Evolutionary conservation across 768 basidiomycete species (phyloP), one percentile per base, ranked within the genome.

Genomic region (Dacryopinax primogenitus): DNA sequence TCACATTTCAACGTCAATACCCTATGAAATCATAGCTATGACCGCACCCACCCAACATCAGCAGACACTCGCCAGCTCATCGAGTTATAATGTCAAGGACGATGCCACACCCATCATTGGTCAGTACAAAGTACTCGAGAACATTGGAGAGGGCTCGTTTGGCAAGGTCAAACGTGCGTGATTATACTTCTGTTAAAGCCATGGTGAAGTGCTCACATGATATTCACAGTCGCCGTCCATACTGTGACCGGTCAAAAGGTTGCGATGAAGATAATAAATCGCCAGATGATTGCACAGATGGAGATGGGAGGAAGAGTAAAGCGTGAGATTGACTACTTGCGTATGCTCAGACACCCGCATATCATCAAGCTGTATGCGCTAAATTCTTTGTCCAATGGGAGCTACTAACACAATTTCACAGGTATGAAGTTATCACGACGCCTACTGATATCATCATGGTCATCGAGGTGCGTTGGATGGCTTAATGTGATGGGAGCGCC

Each of bases 361-460:
- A 97, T 99, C 75, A 89, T 97, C 81, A 98, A 98, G 77, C 82
- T 98, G 94, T 95, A 73, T 70, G 83, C 79, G 26, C 33, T 16
- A 16, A 11, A 36, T 69, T 47, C 2, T 34, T 33, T 30, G 64
- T 36, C 39, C 45, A 30, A 34, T 67, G 62, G 16, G 35, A 18
- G 21, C 61, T 70, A 44, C 51, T 21, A 41, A 64, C 39, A 62
- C 63, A 34, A 65, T 47, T 70, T 62, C 15, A 64, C 71, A 79
- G 78, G 16, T 81, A 80, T 72, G 80, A 81, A 66, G 79, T 81
- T 39, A 96, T 98, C 69, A 92, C 91, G 7, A 96, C 94, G 0
- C 85, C 90, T 0, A 90, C 88, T 1, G 92, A 98, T 73, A 96
- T 99, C 70, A 94, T 99, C 73, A 96, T 99, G 77, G 96, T 99